Evolutionary conservation across 768 basidiomycete species (phyloP).

Genomic region (Leccinum fibrillosum): DNA sequence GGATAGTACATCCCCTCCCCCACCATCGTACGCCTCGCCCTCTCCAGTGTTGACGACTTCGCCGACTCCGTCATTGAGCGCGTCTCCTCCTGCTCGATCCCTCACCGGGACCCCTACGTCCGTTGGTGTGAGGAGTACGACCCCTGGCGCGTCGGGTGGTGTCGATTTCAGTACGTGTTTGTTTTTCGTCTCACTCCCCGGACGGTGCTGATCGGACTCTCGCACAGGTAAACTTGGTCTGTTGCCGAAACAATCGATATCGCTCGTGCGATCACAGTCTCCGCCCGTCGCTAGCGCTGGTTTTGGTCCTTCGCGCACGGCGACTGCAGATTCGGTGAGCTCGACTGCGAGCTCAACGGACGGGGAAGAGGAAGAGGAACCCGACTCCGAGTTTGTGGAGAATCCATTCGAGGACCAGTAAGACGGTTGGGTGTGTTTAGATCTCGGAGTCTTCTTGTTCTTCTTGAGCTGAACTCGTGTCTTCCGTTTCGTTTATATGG

Average conservation of each 20-base stretch:
- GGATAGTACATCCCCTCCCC: neutral
- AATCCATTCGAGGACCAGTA: slow-evolving; percentile 64
- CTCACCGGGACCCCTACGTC: slow-evolving; percentile 7
- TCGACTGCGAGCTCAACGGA: slow-evolving; percentile 27
- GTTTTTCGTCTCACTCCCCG: too few relatives aligned
- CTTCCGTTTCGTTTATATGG: too few relatives aligned
- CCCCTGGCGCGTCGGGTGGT: slow-evolving; percentile 9
- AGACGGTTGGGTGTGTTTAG: neutral
- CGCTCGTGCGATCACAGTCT: slow-evolving; percentile 37
- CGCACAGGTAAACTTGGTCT: slow-evolving; percentile 61
- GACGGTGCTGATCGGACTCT: neutral
- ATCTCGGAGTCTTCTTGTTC: neutral
- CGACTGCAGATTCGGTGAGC: slow-evolving; percentile 9
- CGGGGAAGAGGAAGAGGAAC: slow-evolving; percentile 53
- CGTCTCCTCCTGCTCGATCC: slow-evolving; percentile 1
- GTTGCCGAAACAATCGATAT: slow-evolving; percentile 72
- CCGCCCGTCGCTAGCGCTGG: slow-evolving; percentile 22
- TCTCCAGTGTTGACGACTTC: neutral
- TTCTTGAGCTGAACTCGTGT: too few relatives aligned
- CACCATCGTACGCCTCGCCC: slow-evolving; percentile 5
- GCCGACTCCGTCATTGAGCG: neutral
- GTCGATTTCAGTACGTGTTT: slow-evolving; percentile 34
- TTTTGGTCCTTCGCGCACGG: slow-evolving; percentile 6
- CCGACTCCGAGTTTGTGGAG: slow-evolving; percentile 64
- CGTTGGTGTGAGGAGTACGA: slow-evolving; percentile 4